Percentiles rank a stretch among this genome's conserved stretches.
Evolutionary conservation across 2,329 filamentous ascomycete genomes (phyloP).

Genomic region (Trichoderma sp.): DNA sequence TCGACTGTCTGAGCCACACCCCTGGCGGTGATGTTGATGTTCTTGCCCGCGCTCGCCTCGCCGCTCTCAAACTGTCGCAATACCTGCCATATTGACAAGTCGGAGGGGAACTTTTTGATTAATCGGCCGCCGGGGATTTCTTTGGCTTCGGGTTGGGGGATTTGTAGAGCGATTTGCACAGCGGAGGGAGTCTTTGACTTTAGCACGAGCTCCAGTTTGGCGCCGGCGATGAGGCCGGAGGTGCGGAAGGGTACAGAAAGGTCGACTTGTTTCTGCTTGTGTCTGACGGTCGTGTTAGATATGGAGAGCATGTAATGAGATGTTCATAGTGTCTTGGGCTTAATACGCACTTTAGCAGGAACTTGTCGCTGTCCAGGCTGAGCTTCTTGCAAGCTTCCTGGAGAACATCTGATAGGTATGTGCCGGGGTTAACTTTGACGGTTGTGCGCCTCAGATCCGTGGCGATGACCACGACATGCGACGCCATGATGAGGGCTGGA

Average conservation of each 20-base stretch:
- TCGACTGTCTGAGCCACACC: constrained; percentile 63
- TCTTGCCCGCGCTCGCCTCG: constrained; percentile 56
- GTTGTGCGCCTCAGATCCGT: constrained; percentile 72
- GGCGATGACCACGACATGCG: constrained; percentile 85
- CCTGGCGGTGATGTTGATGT: constrained; percentile 79
- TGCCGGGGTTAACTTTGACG: constrained; percentile 79
- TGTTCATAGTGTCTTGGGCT: neutral
- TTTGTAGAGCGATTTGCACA: constrained; percentile 83
- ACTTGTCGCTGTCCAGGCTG: constrained; percentile 67
- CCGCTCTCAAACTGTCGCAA: constrained; percentile 85
- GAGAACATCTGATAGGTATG: constrained; percentile 79
- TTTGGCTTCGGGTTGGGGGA: constrained; percentile 68
- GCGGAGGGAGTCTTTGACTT: constrained; percentile 80
- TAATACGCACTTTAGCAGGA: constrained; percentile 69
- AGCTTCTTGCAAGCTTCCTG: constrained; percentile 86
- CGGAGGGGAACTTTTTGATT: constrained; percentile 82
- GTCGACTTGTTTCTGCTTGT: constrained; percentile 83
- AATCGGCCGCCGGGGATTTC: constrained; percentile 64
- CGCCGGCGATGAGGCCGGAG: constrained; percentile 77
- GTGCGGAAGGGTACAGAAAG: constrained; percentile 81
- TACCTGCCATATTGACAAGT: constrained; percentile 84
- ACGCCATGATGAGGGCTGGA: constrained; percentile 60
- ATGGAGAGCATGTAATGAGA: neutral
- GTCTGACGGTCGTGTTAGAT: constrained; percentile 42
- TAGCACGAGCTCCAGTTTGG: constrained; percentile 88